Evolutionary conservation across 2,329 filamentous ascomycete species (phyloP).

Genomic region (Fusarium austroafricanum): DNA sequence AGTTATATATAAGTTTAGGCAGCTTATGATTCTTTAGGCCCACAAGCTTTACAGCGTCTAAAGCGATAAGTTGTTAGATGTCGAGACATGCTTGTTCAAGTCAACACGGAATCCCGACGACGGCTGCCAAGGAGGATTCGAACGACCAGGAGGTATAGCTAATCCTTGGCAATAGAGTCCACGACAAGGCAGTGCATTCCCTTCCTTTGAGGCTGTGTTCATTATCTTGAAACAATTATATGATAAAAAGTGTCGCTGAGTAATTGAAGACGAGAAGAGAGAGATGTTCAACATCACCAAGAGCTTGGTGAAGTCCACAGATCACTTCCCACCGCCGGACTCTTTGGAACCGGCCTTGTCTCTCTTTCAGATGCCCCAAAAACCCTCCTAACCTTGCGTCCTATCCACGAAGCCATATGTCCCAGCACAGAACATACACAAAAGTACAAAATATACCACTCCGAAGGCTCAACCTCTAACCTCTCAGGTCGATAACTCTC

Average conservation of each 20-base stretch:
- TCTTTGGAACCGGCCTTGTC: neutral
- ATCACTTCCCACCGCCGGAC: neutral
- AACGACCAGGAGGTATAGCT: no score
- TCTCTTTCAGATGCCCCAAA: neutral
- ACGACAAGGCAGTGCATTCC: neutral
- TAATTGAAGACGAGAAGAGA: neutral
- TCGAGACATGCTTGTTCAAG: neutral
- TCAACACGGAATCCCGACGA: neutral
- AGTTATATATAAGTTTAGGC: no score
- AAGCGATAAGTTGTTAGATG: neutral
- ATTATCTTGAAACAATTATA: neutral
- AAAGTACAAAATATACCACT: conserved; percentile 11
- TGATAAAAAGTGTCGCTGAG: neutral
- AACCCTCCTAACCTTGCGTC: neutral
- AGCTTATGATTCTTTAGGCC: no score
- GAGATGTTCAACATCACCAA: neutral
- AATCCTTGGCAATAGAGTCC: neutral
- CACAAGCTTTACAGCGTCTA: neutral
- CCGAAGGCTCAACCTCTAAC: conserved; percentile 4
- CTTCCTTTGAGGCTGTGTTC: neutral
- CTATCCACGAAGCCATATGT: neutral
- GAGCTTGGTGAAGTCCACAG: neutral
- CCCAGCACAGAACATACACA: neutral
- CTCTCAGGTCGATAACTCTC: conserved; percentile 1
- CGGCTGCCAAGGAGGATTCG: no score